Evolutionary conservation across 129 eudicot species (phyloP).

Genomic region (Helichrysum umbraculigerum): DNA sequence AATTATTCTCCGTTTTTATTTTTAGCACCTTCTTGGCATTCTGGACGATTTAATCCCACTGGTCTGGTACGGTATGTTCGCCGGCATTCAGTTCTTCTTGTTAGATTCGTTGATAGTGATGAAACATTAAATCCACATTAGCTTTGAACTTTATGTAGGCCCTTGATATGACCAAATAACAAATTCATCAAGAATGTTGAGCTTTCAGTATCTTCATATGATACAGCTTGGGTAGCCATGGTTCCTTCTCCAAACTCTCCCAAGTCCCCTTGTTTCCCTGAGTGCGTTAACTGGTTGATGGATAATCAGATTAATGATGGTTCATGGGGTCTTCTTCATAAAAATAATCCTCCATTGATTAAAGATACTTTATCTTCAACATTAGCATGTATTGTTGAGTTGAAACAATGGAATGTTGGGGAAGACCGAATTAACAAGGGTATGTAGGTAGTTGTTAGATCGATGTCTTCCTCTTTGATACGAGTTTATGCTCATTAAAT

Average conservation of each 20-base stretch:
- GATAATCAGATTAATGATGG: constrained; percentile 77
- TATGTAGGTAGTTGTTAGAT: neutral
- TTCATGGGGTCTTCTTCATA: constrained; percentile 78
- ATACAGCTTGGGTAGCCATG: constrained; percentile 99
- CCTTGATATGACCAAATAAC: constrained; percentile 58
- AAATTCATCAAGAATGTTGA: constrained; percentile 57
- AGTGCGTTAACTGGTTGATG: constrained; percentile 68
- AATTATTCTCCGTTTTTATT: neutral
- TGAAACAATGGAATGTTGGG: constrained; percentile 77
- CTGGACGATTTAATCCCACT: neutral
- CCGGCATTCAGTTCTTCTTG: neutral
- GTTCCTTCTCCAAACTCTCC: constrained; percentile 73
- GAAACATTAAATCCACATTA: neutral
- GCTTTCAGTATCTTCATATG: constrained; percentile 76
- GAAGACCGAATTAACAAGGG: constrained; percentile 66
- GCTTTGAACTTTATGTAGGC: constrained; percentile 29
- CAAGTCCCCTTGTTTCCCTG: constrained; percentile 66
- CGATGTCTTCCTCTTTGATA: neutral
- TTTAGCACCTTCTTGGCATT: neutral
- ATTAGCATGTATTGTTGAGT: constrained; percentile 75
- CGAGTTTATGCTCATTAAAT: neutral
- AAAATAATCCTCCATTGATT: constrained; percentile 34
- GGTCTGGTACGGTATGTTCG: neutral
- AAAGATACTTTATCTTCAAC: constrained; percentile 82
- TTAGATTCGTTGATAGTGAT: neutral